Base-by-base conservation (phyloP, 768 basidiomycete genomes). In the Boletales sp. region DNA sequence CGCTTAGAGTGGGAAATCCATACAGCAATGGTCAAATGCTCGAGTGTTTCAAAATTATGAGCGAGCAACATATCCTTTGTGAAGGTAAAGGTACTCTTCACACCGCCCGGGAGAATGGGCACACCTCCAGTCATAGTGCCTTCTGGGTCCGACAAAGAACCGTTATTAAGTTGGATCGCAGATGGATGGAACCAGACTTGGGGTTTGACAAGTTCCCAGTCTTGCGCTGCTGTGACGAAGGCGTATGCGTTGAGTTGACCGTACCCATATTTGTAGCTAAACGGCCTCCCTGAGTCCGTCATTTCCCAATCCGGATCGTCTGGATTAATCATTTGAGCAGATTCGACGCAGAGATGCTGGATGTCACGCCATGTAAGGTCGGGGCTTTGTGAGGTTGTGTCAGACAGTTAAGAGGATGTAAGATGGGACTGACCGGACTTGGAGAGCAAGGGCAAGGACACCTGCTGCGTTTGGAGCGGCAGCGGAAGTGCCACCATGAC, bases 331-430 rank as follows among this genome's bases (percentile, higher is more conserved):
- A 78, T 73, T 17, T 82, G 76, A 3, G 89, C 87, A 1, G 82
- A 87, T 51, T 78, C 77, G 30, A 97, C 82, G 55, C 86, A 85
- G 19, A 99, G 76, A 61, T 99, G 83, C 61, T 99, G 97, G 34
- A 97, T 75, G 61, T 99, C 97, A 43, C 97, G 84, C 97, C 97
- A 99, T 32, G 90, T 86, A 17, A 99, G 80, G 48, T 98, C 94
- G 24, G 97, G 94, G 10, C 94, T 66, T 90, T 27, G 24, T 15
- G 36, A 24, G 11, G 30, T 29, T 10, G 40, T 31, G 55, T 64
- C 18, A 46, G 50, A 47, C 40, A 36, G 47, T 45, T 43, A 40
- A 35, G 30, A 48, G 57, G n/a, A 27, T 15, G 34, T 14, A 10
- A 27, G 44, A 32, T 42, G 47, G 21, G 39, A 64, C 78, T 49